These are phyloP conservation scores for Candida albicans DNA, from an alignment of 1,139 yeast genomes.

Conservation along the genomic window DNA sequence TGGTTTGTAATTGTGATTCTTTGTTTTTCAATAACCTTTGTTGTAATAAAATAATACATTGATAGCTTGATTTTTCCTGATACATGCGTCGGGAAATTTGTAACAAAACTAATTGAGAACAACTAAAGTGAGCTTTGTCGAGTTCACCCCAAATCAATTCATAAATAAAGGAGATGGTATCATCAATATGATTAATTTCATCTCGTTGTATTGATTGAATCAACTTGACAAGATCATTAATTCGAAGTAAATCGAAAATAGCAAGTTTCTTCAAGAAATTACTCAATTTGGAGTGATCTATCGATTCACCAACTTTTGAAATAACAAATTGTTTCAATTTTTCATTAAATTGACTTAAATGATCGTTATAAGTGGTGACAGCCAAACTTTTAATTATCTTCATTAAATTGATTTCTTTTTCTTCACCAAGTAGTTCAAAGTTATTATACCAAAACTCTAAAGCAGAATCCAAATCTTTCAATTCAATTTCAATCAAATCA, in stretches of 20 bases:
- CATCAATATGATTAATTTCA: not conserved
- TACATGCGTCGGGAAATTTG: conserved; percentile 13
- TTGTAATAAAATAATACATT: conserved; percentile 11
- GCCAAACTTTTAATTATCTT: conserved; percentile 23
- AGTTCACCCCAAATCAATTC: conserved; percentile 19
- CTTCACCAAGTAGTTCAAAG: conserved; percentile 9
- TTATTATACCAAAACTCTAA: conserved; percentile 9
- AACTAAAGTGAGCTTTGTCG: conserved; percentile 11
- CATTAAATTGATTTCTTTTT: conserved; percentile 12
- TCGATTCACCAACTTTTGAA: conserved; percentile 4
- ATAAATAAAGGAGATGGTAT: conserved; percentile 11
- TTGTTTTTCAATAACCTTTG: conserved; percentile 9
- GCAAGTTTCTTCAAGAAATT: conserved; percentile 21
- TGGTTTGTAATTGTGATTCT: conserved; percentile 3
- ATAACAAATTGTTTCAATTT: conserved; percentile 8
- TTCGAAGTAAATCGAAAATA: conserved; percentile 19
- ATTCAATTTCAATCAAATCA: conserved; percentile 6
- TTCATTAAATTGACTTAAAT: conserved; percentile 4
- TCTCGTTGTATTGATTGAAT: conserved; percentile 3
- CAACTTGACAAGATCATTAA: conserved; percentile 17
- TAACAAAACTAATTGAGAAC: conserved; percentile 19
- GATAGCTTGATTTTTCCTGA: conserved; percentile 7
- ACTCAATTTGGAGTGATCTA: conserved; percentile 5
- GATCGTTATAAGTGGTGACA: conserved; percentile 14
- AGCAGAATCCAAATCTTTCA: conserved; percentile 1